Conservation (phyloP, 2,329 filamentous ascomycete genomes). For the Fusarium anthophilum region DNA sequence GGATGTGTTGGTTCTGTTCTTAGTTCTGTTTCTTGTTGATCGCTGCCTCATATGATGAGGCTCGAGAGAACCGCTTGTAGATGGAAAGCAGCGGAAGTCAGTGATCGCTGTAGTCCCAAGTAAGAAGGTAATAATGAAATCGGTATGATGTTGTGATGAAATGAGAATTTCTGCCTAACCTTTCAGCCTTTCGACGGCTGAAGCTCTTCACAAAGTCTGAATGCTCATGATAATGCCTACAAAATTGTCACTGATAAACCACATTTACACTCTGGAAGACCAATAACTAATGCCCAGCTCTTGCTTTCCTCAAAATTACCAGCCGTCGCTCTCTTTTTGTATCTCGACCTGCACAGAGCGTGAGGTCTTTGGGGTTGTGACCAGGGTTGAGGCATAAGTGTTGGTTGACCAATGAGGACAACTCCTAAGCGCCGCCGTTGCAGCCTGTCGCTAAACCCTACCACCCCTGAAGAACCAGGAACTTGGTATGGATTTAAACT, state of each 20-base stretch:
- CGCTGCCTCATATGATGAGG: neutral
- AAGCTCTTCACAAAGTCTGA: neutral
- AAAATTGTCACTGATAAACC: neutral
- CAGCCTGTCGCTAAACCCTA: conserved; percentile 42
- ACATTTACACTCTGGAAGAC: neutral
- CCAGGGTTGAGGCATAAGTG: conserved; percentile 30
- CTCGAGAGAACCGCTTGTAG: neutral
- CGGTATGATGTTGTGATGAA: neutral
- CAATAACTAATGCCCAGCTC: neutral
- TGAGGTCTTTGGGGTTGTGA: conserved; percentile 38
- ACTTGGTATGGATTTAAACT: conserved; percentile 18
- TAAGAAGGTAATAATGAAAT: neutral
- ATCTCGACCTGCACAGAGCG: neutral
- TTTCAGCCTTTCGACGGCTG: neutral
- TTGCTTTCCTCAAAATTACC: neutral
- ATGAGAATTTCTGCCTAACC: neutral
- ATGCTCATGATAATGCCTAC: neutral
- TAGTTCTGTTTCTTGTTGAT: neutral
- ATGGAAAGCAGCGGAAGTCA: neutral
- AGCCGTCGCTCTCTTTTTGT: neutral
- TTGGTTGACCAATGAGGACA: conserved; percentile 38
- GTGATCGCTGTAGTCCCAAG: neutral
- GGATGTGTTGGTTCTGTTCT: neutral
- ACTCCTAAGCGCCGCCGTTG: conserved; percentile 45
- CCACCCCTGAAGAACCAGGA: conserved; percentile 30